phyloP scores from a whole-genome alignment of 345 rosid genomes.

The Isatis tinctoria region DNA sequence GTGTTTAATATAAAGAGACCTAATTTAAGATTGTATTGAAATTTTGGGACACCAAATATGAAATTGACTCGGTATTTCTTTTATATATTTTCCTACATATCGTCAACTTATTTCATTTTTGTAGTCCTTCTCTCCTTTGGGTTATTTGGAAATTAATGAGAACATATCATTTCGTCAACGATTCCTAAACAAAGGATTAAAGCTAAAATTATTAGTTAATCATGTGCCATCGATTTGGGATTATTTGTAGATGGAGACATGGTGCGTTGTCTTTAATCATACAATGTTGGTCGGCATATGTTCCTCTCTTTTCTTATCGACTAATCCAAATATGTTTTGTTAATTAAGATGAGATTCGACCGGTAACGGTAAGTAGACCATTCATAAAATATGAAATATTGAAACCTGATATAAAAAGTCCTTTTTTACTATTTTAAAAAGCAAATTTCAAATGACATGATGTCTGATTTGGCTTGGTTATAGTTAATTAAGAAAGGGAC shows the following conservation, averaged over 20 bases:
- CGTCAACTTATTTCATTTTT: background rate
- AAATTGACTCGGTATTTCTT: constrained; percentile 2
- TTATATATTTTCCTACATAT: background rate
- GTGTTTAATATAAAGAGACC: background rate
- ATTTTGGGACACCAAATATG: constrained; percentile 11
- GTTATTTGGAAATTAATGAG: background rate
- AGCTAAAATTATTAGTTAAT: constrained; percentile 11
- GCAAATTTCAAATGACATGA: background rate
- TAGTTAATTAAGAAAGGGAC: background rate
- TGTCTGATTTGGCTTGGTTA: background rate
- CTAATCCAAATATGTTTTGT: constrained; percentile 1
- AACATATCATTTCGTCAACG: constrained; percentile 2
- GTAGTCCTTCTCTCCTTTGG: background rate
- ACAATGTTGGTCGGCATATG: constrained; percentile 19
- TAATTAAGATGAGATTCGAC: background rate
- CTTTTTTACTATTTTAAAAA: background rate
- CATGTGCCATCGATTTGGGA: constrained; percentile 3
- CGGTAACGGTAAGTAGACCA: background rate
- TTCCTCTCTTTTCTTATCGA: background rate
- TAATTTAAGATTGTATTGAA: constrained; percentile 18
- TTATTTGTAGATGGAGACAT: constrained; percentile 23
- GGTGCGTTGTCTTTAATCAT: constrained; percentile 33
- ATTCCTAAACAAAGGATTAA: constrained; percentile 7
- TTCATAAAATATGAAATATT: background rate
- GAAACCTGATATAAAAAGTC: background rate